Conservation (phyloP, 345 rosid genomes). For the Stellera chamaejasme region DNA sequence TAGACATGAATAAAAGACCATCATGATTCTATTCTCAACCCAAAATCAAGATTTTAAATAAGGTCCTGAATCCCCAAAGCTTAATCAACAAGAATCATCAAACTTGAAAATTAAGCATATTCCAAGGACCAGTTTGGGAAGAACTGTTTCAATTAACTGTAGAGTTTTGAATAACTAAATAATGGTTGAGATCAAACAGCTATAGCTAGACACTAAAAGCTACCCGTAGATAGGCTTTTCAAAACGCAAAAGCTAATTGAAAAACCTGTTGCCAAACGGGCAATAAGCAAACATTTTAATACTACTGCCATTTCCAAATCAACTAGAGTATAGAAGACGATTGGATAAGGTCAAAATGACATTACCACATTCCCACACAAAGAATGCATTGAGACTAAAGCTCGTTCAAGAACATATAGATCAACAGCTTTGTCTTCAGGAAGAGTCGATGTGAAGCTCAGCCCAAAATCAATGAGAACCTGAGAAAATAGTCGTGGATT, state of each 20-base stretch:
- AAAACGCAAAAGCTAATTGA: no score
- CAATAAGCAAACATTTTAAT: no score
- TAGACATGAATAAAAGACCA: slow-evolving; percentile 15
- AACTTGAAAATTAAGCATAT: no score
- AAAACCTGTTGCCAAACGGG: no score
- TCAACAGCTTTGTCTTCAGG: slow-evolving; percentile 98
- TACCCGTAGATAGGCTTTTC: no score
- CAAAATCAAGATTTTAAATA: no score
- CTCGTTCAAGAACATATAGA: slow-evolving; percentile 92
- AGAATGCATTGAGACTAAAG: slow-evolving; percentile 89
- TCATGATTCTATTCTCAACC: slow-evolving; percentile 1
- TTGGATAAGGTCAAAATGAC: neutral
- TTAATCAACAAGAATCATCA: neutral
- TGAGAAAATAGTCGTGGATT: slow-evolving; percentile 14
- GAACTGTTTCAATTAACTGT: no score
- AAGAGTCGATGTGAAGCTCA: slow-evolving; percentile 86
- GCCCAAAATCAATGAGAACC: slow-evolving; percentile 93
- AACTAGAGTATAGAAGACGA: neutral
- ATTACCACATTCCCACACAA: slow-evolving; percentile 96
- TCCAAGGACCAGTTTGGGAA: no score
- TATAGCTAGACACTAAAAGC: no score
- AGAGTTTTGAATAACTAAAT: no score
- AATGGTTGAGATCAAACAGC: no score
- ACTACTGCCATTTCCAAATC: neutral
- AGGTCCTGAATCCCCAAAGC: neutral